These are phyloP conservation scores for Wolfiporia cocos DNA, from an alignment of 1,284 basidiomycete genomes.

Conservation along the genomic window DNA sequence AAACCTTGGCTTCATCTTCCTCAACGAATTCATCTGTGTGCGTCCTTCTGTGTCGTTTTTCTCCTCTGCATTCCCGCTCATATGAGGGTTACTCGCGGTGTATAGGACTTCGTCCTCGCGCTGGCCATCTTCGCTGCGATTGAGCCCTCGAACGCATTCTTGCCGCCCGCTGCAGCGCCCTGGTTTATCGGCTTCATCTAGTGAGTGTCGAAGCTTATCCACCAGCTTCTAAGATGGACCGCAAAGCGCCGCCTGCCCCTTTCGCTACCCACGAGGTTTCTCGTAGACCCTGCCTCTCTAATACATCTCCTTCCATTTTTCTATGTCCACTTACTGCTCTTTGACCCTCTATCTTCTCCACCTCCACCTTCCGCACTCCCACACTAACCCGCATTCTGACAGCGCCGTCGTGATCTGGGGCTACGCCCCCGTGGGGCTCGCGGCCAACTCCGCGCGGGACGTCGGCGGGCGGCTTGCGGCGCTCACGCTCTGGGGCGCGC, in stretches of 20 bases:
- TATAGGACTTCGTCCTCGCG: conserved; percentile 60
- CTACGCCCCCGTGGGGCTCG: conserved; percentile 44
- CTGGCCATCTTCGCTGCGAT: conserved; percentile 49
- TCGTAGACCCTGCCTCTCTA: too few relatives aligned
- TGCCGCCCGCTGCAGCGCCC: conserved; percentile 47
- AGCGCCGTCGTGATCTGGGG: conserved; percentile 57
- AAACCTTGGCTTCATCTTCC: conserved; percentile 46
- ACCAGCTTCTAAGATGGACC: too few relatives aligned
- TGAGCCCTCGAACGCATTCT: conserved; percentile 56
- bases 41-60: conserved; percentile 16
- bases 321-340: too few relatives aligned
- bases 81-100: neutral
- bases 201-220: conserved; percentile 28
- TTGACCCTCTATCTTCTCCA: neutral
- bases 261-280: too few relatives aligned
- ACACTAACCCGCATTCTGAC: neutral
- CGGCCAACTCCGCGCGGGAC: conserved; percentile 64
- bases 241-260: too few relatives aligned
- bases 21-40: conserved; percentile 65
- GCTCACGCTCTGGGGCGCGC: conserved; percentile 50
- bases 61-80: conserved; percentile 2
- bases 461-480: conserved; percentile 54
- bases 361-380: neutral
- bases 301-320: too few relatives aligned
- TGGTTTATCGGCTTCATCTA: conserved; percentile 53